phyloP scores from a whole-genome alignment of 1,284 basidiomycete species.

The Rhodotorula mucilaginosa region DNA sequence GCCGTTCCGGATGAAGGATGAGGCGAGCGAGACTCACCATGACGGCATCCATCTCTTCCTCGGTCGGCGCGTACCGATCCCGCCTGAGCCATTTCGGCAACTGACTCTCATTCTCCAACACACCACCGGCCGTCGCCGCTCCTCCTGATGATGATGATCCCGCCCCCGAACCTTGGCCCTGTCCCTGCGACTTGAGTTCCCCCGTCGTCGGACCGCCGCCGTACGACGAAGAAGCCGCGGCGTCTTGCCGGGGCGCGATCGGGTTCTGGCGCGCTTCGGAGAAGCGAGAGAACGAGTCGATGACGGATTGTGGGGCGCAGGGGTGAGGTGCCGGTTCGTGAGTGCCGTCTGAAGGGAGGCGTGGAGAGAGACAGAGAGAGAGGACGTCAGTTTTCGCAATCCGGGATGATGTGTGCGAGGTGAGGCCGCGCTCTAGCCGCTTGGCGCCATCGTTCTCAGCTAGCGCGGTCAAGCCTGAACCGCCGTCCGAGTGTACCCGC shows the following conservation, averaged over 20 bases:
- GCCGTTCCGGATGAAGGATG: too few species aligned
- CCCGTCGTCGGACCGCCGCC: slow-evolving; percentile 15
- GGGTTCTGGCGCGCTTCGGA: slow-evolving; percentile 14
- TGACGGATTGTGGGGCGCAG: slow-evolving; percentile 31
- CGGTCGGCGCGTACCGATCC: slow-evolving; percentile 18
- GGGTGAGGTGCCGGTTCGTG: slow-evolving; percentile 31
- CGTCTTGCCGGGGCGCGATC: slow-evolving; percentile 7
- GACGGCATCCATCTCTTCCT: slow-evolving; percentile 36
- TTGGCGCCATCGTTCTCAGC: too few species aligned
- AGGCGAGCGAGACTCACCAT: slow-evolving; percentile 21
- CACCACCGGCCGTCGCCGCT: not conserved
- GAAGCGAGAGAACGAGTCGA: slow-evolving; percentile 34
- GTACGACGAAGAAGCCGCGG: slow-evolving; percentile 1
- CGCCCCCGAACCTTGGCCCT: not conserved
- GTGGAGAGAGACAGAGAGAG: not conserved
- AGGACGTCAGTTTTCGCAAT: too few species aligned
- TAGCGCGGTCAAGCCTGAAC: too few species aligned
- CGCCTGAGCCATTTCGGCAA: slow-evolving; percentile 29
- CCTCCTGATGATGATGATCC: too few species aligned
- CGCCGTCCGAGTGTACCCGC: too few species aligned
- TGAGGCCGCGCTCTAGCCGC: too few species aligned
- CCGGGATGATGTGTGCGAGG: too few species aligned
- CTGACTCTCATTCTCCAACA: slow-evolving; percentile 25
- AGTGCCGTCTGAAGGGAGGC: slow-evolving; percentile 7
- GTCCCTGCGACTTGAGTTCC: not conserved